A percentile compares a stretch with the other conserved stretches of the same genome.
These are phyloP conservation scores for Ustilago bromivora DNA, from an alignment of 1,284 basidiomycete species.

Conservation along the genomic window DNA sequence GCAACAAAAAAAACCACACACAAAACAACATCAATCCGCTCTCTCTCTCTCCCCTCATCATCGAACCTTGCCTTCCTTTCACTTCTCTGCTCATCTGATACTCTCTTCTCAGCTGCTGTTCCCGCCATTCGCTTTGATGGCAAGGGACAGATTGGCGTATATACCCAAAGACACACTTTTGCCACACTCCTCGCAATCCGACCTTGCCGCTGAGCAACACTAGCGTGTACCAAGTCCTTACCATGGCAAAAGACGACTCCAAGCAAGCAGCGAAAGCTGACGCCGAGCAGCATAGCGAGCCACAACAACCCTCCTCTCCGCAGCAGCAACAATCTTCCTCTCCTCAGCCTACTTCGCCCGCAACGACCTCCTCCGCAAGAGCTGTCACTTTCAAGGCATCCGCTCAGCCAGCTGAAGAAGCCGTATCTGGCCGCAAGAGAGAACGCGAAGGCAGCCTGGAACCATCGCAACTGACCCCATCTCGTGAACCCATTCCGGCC, in stretches of 20 bases:
- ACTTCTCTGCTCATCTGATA: not conserved
- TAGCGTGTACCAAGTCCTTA: not conserved
- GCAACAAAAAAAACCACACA: constrained; percentile 11
- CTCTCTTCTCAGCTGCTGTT: not conserved
- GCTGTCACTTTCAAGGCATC: constrained; percentile 20
- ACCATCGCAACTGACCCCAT: constrained; percentile 40
- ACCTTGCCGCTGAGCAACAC: not conserved
- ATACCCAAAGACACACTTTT: not conserved
- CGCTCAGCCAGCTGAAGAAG: constrained; percentile 33
- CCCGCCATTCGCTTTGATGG: not conserved
- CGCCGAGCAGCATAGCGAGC: constrained; percentile 13
- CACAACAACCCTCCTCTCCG: constrained; percentile 18
- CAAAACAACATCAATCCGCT: constrained; percentile 12
- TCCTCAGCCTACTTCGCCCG: constrained; percentile 15
- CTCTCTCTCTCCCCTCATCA: no score
- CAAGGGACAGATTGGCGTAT: not conserved
- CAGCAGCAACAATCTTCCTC: constrained; percentile 18
- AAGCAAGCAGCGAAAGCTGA: constrained; percentile 8
- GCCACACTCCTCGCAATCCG: not conserved
- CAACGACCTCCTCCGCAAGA: constrained; percentile 14
- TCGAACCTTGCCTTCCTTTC: not conserved
- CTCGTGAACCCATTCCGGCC: constrained; percentile 49
- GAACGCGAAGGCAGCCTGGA: constrained; percentile 62
- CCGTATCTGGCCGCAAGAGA: constrained; percentile 48
- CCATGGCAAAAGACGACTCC: constrained; percentile 23